Base-by-base conservation (phyloP, 345 rosid genomes). In the Linum tenue region DNA sequence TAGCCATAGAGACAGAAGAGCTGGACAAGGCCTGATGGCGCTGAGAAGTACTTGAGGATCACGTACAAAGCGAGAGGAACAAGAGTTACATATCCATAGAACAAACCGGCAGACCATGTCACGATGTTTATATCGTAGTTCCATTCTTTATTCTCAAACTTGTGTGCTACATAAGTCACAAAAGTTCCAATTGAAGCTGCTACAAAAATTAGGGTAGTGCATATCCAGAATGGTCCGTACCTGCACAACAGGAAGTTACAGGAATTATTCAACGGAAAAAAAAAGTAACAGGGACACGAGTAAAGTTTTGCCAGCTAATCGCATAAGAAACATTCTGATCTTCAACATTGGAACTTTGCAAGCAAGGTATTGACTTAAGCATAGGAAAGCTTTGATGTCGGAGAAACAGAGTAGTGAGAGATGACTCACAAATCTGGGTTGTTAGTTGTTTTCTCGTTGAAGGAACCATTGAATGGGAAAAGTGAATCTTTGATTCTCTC, bases 211-310 rank as follows among this genome's bases (percentile, higher is more conserved):
- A 94, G 84, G 48, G 95, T 88, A 16, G 88, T 83, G 80, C 99
- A 94, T 67, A 94, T 90, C 99, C 99, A 94, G 73, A 94, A 94
- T 42, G 99, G 99, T 71, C 99, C 99, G 65, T 94, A 94, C 82
- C 99, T 94, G 80, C 59, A 48, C 53, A 48, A 2, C 53, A 48
- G 12, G 8, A 15, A 8, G 3, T 8, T 48, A 48, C 53, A n/a
- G n/a, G n/a, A n/a, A n/a, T n/a, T n/a, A n/a, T n/a, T n/a, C n/a
- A n/a, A n/a, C n/a, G n/a, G n/a, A n/a, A n/a, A n/a, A n/a, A n/a
- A n/a, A n/a, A n/a, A n/a, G n/a, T n/a, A n/a, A n/a, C n/a, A 48
- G 53, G 53, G 12, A 8, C 44, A 48, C 12, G 53, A 48, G 12
- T 48, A 2, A 48, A 8, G 3, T 11, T 5, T 48, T 3, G 53